Conservation (phyloP, 1,284 basidiomycete genomes). For the Psilocybe mexicana region DNA sequence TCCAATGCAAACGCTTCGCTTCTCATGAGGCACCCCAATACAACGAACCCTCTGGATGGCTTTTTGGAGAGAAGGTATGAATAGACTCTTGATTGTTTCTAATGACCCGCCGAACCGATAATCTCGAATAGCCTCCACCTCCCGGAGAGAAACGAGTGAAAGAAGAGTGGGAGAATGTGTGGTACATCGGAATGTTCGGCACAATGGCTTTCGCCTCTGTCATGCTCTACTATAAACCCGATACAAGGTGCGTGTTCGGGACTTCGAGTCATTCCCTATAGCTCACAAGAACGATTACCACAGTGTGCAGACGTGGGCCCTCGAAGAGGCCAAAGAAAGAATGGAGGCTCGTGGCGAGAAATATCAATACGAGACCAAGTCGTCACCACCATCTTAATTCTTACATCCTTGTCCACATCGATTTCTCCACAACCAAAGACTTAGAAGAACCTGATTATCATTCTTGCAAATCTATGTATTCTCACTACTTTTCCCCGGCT, state of each 20-base stretch:
- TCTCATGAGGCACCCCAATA: constrained; percentile 81
- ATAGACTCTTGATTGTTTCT: not conserved
- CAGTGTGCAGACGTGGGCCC: constrained; percentile 89
- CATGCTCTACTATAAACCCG: constrained; percentile 91
- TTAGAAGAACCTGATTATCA: constrained; percentile 2
- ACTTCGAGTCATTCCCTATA: not conserved
- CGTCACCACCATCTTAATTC: constrained; percentile 30
- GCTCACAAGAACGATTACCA: constrained; percentile 5
- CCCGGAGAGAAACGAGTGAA: constrained; percentile 83
- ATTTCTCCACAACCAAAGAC: constrained; percentile 15
- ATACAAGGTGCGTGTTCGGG: constrained; percentile 74
- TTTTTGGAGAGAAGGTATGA: constrained; percentile 88
- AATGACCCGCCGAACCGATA: not conserved
- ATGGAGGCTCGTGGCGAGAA: constrained; percentile 90
- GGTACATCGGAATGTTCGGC: constrained; percentile 92
- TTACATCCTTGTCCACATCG: constrained; percentile 9
- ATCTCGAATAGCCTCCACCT: constrained; percentile 57
- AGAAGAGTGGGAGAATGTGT: constrained; percentile 87
- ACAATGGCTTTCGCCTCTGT: constrained; percentile 78
- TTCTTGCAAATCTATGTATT: not conserved
- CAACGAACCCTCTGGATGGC: constrained; percentile 85
- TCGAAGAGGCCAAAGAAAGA: constrained; percentile 83
- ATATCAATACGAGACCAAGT: constrained; percentile 69
- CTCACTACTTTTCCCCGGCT: not conserved
- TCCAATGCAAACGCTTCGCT: constrained; percentile 50